Percentiles rank a stretch among this genome's conserved stretches.
Conservation (phyloP, 202 grass and related monocot genomes). For the Alloteropsis angusta region DNA sequence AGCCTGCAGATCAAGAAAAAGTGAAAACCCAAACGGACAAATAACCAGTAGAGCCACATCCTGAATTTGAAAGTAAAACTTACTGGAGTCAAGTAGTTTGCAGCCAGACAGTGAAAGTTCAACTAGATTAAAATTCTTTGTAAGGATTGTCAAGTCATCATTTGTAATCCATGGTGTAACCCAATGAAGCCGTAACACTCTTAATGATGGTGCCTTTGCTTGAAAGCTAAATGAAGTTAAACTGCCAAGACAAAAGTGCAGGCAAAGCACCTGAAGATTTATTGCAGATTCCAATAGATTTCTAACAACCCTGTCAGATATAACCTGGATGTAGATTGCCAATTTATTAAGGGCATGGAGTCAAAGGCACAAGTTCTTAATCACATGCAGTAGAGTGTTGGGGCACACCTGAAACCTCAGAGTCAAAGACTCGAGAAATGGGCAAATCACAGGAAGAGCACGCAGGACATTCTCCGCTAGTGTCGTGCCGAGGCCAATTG, state of each 20-base stretch:
- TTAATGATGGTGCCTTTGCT: conserved; percentile 33
- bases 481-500: conserved; percentile 66
- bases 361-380: conserved; percentile 7
- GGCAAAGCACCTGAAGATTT: conserved; percentile 47
- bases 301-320: conserved; percentile 54
- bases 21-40: background rate
- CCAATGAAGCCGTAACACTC: conserved; percentile 58
- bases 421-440: conserved; percentile 57
- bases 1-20: conserved; percentile 28
- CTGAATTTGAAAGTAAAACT: conserved; percentile 23
- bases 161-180: conserved; percentile 78
- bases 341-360: background rate
- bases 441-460: conserved; percentile 63
- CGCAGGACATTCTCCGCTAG: conserved; percentile 47
- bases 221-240: conserved; percentile 54
- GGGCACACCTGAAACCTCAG: conserved; percentile 71
- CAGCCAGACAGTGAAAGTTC: conserved; percentile 72
- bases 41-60: background rate
- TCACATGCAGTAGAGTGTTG: background rate
- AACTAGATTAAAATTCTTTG: conserved; percentile 46
- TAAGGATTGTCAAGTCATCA: conserved; percentile 49
- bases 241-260: conserved; percentile 52
- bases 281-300: conserved; percentile 49
- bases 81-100: conserved; percentile 72
- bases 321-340: conserved; percentile 40